phyloP scores from a whole-genome alignment of 2,329 filamentous ascomycete species.

The Chaetomium globosum region DNA sequence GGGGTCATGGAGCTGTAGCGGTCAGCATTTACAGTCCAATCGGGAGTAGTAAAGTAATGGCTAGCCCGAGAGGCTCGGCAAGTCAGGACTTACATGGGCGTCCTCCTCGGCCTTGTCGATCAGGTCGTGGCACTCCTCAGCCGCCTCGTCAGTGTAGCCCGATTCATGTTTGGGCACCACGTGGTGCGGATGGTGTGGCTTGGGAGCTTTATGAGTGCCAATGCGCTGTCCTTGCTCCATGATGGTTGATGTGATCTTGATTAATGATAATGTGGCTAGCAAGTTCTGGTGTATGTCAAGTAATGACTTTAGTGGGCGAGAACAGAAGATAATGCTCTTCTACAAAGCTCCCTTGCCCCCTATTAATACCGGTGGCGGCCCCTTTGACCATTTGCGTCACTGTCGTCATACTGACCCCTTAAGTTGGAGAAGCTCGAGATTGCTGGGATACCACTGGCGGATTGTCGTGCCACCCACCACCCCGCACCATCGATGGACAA shows the following conservation, averaged over 20 bases:
- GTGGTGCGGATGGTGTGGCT: constrained; percentile 29
- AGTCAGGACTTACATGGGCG: constrained; percentile 30
- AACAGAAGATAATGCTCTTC: no score
- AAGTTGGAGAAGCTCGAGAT: constrained; percentile 14
- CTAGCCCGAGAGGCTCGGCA: neutral
- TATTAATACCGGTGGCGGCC: constrained; percentile 15
- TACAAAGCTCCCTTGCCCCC: neutral
- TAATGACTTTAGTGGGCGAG: neutral
- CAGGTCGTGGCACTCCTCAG: constrained; percentile 35
- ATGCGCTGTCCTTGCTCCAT: constrained; percentile 23
- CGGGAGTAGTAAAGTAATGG: neutral
- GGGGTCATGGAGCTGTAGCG: constrained; percentile 32
- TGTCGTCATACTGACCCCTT: constrained; percentile 29
- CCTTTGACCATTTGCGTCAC: constrained; percentile 20
- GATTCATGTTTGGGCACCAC: constrained; percentile 28
- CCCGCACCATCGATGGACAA: constrained; percentile 14
- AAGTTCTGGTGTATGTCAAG: neutral
- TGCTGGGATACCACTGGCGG: constrained; percentile 18
- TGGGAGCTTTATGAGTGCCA: neutral
- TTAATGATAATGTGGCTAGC: neutral
- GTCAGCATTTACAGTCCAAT: neutral
- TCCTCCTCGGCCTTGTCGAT: constrained; percentile 37
- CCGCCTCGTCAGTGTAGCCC: constrained; percentile 35
- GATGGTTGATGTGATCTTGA: neutral
- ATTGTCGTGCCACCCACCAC: neutral